These are phyloP conservation scores for Oryza glaberrima DNA, from an alignment of 176 grass and related monocot genomes.

Conservation along the genomic window DNA sequence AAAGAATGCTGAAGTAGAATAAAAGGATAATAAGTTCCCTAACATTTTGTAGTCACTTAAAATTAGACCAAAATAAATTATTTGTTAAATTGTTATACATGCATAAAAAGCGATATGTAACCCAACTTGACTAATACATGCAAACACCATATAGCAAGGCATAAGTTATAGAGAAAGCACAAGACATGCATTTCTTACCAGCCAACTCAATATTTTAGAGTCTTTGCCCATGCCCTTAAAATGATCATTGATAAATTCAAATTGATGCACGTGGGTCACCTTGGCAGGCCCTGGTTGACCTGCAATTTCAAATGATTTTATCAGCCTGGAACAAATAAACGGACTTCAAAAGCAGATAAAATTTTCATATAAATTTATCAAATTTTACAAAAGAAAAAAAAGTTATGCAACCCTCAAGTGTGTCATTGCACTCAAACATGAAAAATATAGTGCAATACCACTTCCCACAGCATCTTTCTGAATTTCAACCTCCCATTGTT, in stretches of 20 bases:
- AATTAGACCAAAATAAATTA: not conserved
- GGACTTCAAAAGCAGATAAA: conserved; percentile 3
- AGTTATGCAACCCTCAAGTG: not conserved
- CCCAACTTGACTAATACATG: not conserved
- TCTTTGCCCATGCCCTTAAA: conserved; percentile 87
- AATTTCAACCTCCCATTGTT: conserved; percentile 81
- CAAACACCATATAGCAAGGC: conserved; percentile 10
- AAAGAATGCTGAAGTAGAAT: conserved; percentile 69
- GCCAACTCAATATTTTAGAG: conserved; percentile 81
- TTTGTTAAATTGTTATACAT: not conserved
- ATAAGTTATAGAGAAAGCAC: conserved; percentile 5
- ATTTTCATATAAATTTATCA: not conserved
- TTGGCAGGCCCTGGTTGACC: conserved; percentile 35
- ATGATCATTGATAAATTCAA: conserved; percentile 83
- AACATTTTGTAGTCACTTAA: conserved; percentile 1
- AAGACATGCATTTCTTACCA: conserved; percentile 69
- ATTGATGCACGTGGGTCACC: conserved; percentile 46
- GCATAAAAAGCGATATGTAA: not conserved
- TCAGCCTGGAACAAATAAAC: conserved; percentile 21
- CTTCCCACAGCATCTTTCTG: conserved; percentile 60
- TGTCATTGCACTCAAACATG: conserved; percentile 17
- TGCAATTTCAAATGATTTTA: conserved; percentile 26
- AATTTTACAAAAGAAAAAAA: not conserved
- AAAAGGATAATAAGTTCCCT: conserved; percentile 28
- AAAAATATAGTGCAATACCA: conserved; percentile 54